These are phyloP conservation scores for Xylariales sp. DNA, from an alignment of 2,329 filamentous ascomycete genomes.

Conservation along the genomic window DNA sequence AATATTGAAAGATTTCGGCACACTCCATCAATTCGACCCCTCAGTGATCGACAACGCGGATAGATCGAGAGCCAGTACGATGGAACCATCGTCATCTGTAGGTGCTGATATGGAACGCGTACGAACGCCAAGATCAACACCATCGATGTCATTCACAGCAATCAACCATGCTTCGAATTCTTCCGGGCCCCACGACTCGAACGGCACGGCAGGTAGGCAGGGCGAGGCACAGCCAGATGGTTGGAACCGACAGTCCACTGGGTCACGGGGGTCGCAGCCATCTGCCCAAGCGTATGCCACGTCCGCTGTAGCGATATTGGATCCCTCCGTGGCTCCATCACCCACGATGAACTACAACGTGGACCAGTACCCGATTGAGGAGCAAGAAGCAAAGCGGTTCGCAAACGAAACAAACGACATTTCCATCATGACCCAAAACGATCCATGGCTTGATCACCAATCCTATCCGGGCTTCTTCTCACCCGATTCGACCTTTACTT, in stretches of 20 bases:
- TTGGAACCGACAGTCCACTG: constrained; percentile 4
- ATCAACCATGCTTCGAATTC: constrained; percentile 25
- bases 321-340: constrained; percentile 2
- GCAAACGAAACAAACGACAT: constrained; percentile 8
- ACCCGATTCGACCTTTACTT: not conserved
- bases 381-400: constrained; percentile 7
- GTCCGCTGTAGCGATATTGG: constrained; percentile 3
- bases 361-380: not conserved
- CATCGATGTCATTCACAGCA: constrained; percentile 32
- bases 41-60: constrained; percentile 21
- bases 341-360: not conserved
- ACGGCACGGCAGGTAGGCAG: not conserved
- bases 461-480: constrained; percentile 2
- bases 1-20: constrained; percentile 39
- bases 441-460: constrained; percentile 7
- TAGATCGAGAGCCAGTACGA: constrained; percentile 22
- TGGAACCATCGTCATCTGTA: constrained; percentile 24
- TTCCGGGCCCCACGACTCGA: constrained; percentile 1
- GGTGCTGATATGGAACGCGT: constrained; percentile 19
- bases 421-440: constrained; percentile 9
- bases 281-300: constrained; percentile 2
- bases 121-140: constrained; percentile 22
- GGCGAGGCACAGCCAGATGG: constrained; percentile 1
- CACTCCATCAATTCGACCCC: constrained; percentile 29
- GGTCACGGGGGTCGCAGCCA: not conserved